Evolutionary conservation across 2,329 filamentous ascomycete species (phyloP).

Genomic region (Diaporthe amygdali): DNA sequence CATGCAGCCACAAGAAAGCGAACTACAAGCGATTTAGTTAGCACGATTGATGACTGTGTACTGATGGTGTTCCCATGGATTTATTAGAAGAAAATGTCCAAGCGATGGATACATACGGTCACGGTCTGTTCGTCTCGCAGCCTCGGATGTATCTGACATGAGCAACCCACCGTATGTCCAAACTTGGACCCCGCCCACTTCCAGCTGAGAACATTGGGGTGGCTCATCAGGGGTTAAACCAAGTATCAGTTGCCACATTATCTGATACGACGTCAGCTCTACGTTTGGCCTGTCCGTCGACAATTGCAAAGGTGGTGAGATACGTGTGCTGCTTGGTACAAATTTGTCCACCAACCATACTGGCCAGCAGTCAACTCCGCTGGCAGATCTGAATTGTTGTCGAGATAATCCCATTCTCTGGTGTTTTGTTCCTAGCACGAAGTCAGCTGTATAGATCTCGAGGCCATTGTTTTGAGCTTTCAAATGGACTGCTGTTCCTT

Average conservation of each 20-base stretch:
- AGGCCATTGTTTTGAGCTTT: neutral
- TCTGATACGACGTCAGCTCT: neutral
- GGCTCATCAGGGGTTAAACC: neutral
- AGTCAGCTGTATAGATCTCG: neutral
- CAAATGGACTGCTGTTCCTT: neutral
- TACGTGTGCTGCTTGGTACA: slow-evolving; percentile 18
- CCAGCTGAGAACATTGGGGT: neutral
- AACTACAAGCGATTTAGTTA: neutral
- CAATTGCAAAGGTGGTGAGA: neutral
- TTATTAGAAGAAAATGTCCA: neutral
- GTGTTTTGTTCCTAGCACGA: slow-evolving; percentile 16
- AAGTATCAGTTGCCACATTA: slow-evolving; percentile 10
- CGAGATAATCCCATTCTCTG: slow-evolving; percentile 19
- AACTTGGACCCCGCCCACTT: neutral
- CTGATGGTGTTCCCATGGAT: no score
- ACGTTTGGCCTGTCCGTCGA: neutral
- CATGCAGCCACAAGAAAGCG: neutral
- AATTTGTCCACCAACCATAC: slow-evolving; percentile 14
- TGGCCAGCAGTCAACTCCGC: slow-evolving; percentile 1
- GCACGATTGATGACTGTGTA: neutral
- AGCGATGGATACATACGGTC: neutral
- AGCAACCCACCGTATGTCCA: slow-evolving; percentile 11
- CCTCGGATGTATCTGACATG: neutral
- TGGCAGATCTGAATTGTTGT: neutral
- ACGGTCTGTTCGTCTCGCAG: neutral